Percentiles rank a stretch among this genome's conserved stretches.
Conservation (phyloP, 75 land plant genomes). For the Selaginella tamariscina region DNA sequence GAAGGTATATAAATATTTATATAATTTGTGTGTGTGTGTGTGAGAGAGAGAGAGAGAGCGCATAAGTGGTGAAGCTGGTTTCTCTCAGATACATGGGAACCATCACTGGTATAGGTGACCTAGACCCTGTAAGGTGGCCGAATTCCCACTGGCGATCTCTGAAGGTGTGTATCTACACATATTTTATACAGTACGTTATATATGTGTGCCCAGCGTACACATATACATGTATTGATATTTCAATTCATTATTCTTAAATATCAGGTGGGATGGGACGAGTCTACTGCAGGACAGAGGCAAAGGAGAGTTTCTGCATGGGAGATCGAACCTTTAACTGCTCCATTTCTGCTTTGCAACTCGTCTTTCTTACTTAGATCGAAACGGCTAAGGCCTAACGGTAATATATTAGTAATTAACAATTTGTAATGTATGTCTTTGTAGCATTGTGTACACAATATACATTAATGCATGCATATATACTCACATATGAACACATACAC, state of each 20-base stretch:
- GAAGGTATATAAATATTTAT: neutral
- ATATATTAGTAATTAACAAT: too few relatives aligned
- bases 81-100: slow-evolving; percentile 4
- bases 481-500: too few relatives aligned
- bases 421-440: too few relatives aligned
- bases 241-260: neutral
- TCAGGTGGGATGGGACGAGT: slow-evolving; percentile 11
- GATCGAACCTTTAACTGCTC: slow-evolving; percentile 2
- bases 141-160: slow-evolving; percentile 7
- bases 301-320: slow-evolving; percentile 4
- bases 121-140: slow-evolving; percentile 7
- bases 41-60: neutral
- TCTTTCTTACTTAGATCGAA: slow-evolving; percentile 2
- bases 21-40: too few relatives aligned
- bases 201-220: neutral
- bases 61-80: neutral
- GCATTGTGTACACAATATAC: too few relatives aligned
- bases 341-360: neutral
- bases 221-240: neutral
- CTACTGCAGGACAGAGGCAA: slow-evolving; percentile 9
- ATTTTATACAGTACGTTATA: neutral
- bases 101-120: slow-evolving; percentile 2
- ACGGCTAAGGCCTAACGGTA: neutral
- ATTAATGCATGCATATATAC: too few relatives aligned
- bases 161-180: slow-evolving; percentile 9